These are phyloP conservation scores for Ganoderma leucocontextum DNA, from an alignment of 1,284 basidiomycete species.

Conservation along the genomic window DNA sequence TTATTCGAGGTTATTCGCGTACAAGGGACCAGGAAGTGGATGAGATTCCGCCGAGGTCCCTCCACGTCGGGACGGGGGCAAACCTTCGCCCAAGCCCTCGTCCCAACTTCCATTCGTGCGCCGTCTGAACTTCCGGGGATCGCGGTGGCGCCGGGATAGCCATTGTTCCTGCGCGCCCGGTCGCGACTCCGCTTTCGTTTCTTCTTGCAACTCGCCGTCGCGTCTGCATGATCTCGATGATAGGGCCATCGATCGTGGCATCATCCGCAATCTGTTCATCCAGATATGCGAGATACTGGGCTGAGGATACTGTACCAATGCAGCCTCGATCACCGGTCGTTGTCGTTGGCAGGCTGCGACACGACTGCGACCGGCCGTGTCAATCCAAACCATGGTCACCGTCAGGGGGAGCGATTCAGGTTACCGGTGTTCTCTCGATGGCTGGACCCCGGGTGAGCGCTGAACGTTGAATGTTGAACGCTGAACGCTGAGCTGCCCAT, in stretches of 20 bases:
- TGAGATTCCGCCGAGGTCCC: constrained; percentile 16
- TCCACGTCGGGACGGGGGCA: constrained; percentile 13
- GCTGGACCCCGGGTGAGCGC: background rate
- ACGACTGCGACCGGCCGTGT: background rate
- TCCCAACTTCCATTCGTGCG: background rate
- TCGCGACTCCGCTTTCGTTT: background rate
- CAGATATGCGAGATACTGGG: constrained; percentile 4
- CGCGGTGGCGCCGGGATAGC: background rate
- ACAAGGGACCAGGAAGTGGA: background rate
- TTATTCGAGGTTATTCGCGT: background rate
- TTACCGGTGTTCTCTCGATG: background rate
- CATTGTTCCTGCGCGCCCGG: background rate
- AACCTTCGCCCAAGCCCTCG: background rate
- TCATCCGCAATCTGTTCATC: background rate
- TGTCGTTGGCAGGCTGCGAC: background rate
- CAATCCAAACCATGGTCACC: background rate
- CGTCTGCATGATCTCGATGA: background rate
- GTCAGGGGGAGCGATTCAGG: background rate
- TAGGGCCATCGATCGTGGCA: background rate
- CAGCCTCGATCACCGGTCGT: background rate
- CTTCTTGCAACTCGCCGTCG: background rate
- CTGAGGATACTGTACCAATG: background rate
- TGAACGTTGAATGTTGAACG: too few relatives aligned
- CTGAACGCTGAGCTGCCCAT: too few relatives aligned
- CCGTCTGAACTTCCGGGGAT: background rate